Percentiles rank a stretch among this genome's conserved stretches.
Evolutionary conservation across 306 rosid genomes (phyloP).

Genomic region (Fragaria iinumae): DNA sequence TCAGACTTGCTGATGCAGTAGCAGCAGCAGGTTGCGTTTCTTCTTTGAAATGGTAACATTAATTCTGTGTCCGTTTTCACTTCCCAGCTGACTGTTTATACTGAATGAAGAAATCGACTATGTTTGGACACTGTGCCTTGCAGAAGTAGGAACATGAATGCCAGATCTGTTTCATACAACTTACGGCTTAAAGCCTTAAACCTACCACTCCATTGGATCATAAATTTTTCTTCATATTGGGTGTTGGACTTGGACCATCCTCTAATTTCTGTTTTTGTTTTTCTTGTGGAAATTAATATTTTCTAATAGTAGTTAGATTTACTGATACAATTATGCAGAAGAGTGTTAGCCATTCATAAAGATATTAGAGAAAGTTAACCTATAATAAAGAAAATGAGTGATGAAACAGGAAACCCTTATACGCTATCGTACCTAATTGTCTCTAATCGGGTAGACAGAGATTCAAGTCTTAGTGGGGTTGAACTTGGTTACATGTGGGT

Average conservation of each 20-base stretch:
- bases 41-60: not conserved
- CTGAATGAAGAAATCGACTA: not conserved
- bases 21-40: not conserved
- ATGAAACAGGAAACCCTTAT: not conserved
- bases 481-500: not conserved
- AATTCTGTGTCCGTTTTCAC: not conserved
- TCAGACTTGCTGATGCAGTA: not conserved
- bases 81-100: not conserved
- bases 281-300: too few relatives aligned
- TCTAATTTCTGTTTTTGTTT: too few relatives aligned
- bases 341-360: too few relatives aligned
- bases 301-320: too few relatives aligned
- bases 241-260: too few relatives aligned
- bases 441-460: not conserved
- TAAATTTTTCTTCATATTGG: not conserved
- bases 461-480: not conserved
- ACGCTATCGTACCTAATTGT: not conserved
- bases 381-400: not conserved
- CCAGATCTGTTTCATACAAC: not conserved
- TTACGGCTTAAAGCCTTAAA: not conserved
- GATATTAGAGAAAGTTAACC: too few relatives aligned
- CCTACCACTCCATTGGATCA: not conserved
- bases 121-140: not conserved
- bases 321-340: too few relatives aligned
- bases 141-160: not conserved